Evolutionary conservation across 2,329 filamentous ascomycete genomes (phyloP), one percentile per base, ranked within the genome.

Genomic region (Pseudocercospora ulei): DNA sequence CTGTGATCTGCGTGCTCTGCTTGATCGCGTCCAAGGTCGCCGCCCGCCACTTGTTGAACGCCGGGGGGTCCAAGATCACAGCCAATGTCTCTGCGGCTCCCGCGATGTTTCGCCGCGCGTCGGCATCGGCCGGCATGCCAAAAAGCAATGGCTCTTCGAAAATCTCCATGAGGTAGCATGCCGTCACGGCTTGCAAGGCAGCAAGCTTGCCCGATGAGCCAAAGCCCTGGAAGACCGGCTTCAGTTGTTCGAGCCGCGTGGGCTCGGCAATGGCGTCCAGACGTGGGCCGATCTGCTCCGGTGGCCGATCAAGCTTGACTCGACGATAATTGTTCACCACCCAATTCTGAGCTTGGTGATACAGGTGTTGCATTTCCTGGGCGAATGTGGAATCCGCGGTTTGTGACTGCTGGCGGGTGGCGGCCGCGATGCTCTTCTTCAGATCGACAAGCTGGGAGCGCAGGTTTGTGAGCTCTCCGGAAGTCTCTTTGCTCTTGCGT

Each of bases 261-360:
- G 44, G 35, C 14, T 48, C 47, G 5, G 47, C 50, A 12, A 53
- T 35, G 14, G 33, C 43, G 17, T 51, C 45, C 16, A 59, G 24
- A n/a, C 46, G 38, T 6, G 33, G 23, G 18, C 46, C 44, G 25
- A 57, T 37, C 18, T 54, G 50, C 8, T 42, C 41, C 1, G 44
- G 8, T 16, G 55, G 33, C n/a, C 39, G 39, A 8, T 52, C 46
- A 35, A 80, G 60, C 61, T 71, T 80, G 7, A 71, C 68, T 46
- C 72, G 73, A 35, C 80, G 69, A 48, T 80, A 84, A 55, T 80
- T 73, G 16, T 73, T 71, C 50, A 84, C 76, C 3, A 79, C 73
- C 80, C 80, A 85, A 51, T 84, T 82, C 61, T 83, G 78, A 50
- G 82, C 61, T 14, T 78, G 73, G 51, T 82, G 79, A 12, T 73